Evolutionary conservation across 2,329 filamentous ascomycete genomes (phyloP), one percentile per base, ranked within the genome.

Genomic region (Blumeria graminis): DNA sequence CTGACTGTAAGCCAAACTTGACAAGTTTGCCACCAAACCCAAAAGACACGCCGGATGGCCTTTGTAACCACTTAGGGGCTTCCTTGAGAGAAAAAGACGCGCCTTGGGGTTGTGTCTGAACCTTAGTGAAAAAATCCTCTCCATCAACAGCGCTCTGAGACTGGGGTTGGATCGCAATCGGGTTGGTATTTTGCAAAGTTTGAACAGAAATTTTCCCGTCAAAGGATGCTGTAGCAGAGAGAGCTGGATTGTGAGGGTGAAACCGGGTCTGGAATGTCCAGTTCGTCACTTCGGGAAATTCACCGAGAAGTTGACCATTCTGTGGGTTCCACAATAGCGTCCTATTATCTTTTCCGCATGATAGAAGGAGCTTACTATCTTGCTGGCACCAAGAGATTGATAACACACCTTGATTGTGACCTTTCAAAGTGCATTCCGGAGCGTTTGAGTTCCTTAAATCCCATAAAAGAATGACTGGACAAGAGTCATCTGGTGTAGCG

Each of bases 251-350:
- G 62, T 86, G 81, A 34, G 92, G 92, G 68, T 94, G 89, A 76
- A 93, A 96, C 60, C 83, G 79, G 5, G 92, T 94, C 67, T 90
- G 82, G 73, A 98, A 98, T 6, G 89, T 94, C 90, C 92, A 98
- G 69, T 96, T 98, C n/a, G 90, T 95, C 56, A 94, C 89, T 64
- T 95, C 87, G 4, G 90, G 89, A 66, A 96, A 90, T 69, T 96
- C 90, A 61, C 93, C 92, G 60, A 88, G 84, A 11, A 78, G 75
- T 66, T 92, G 80, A 56, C 90, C 90, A 2, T 84, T 94, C 65
- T 92, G 85, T 1, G 92, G 87, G 69, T 96, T 96, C 92, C 93
- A 98, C 59, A 92, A 81, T 59, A 98, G 77, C 1, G 89, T 95
- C 63, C 86, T 80, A 67, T 96, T 96, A 69, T 98, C 92, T 71